Base-by-base conservation (phyloP, 208 protist species). In the Vickermania spadyakhi region DNA sequence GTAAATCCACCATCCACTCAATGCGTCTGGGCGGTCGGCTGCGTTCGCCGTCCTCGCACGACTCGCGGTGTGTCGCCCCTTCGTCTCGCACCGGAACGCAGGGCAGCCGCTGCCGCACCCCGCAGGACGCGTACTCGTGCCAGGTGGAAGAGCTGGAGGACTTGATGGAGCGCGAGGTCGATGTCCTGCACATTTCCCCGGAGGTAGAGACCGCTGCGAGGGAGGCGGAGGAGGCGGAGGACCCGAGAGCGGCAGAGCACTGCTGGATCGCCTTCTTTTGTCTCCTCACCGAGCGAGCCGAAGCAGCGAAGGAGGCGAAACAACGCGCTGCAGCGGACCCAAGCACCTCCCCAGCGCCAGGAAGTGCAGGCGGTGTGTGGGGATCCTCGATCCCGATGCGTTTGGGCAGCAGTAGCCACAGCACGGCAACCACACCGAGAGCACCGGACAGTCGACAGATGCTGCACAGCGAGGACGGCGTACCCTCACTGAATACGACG, bases 241-340 rank as follows among this genome's bases (percentile, higher is more conserved):
- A 66, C 14, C 29, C 28, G 2, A 49, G 14, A 5, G 23, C n/a
- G 30, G 30, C 58, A 5, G 61, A 66, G 52, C 42, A 18, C 28
- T 59, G 61, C 52, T 66, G 61, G 61, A 49, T 56, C 11, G 51
- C 51, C 21, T 31, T 66, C 3, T 31, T 66, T 14, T 36, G 45
- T 52, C 53, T 58, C 30, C 52, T 66, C 0, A 59, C 50, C 31
- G 42, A 36, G 3, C 56, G 58, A 23, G 61, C 61, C 28, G 52
- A 49, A 21, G 61, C 25, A 2, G 50, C 49, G 29, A 36, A 30
- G 11, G 31, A 31, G 18, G 26, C 31, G 53, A 13, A 61, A 7
- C 55, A 45, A 11, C 55, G 62, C 22, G 18, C 11, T 45, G 36
- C 36, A 7, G 7, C 36, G 11, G 11, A n/a, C 36, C n/a, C n/a